Conservation (phyloP, 164 flowering plant species). For the Vitis cinerea region DNA sequence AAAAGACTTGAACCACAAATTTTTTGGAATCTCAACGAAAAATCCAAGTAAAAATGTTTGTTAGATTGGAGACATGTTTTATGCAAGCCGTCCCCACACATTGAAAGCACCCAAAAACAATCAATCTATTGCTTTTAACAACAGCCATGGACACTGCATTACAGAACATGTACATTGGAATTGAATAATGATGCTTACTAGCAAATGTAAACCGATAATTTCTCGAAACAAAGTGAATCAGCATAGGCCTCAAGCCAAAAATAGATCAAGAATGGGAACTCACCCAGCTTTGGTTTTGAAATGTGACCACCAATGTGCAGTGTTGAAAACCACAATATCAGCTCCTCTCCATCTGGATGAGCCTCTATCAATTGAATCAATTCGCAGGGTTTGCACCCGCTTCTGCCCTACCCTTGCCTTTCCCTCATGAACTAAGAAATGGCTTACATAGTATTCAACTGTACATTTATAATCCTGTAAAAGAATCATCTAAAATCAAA, state of each 20-base stretch:
- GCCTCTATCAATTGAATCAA: slow-evolving; percentile 73
- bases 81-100: neutral
- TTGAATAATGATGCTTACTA: too few relatives aligned
- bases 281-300: slow-evolving; percentile 94
- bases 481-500: slow-evolving; percentile 10
- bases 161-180: neutral
- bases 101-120: neutral
- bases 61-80: neutral
- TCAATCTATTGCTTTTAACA: neutral
- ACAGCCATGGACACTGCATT: neutral
- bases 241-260: neutral
- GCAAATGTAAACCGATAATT: neutral
- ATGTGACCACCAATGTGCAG: slow-evolving; percentile 99
- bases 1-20: neutral
- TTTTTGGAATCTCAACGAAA: neutral
- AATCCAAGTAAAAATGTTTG: neutral
- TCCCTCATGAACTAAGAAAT: slow-evolving; percentile 86
- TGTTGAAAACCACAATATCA: slow-evolving; percentile 88
- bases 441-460: slow-evolving; percentile 84
- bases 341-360: slow-evolving; percentile 95
- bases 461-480: slow-evolving; percentile 88
- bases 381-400: slow-evolving; percentile 65
- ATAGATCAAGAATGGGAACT: slow-evolving; percentile 19
- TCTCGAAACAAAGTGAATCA: neutral
- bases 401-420: slow-evolving; percentile 74